These are phyloP conservation scores for Dothistroma septosporum DNA, from an alignment of 2,329 filamentous ascomycete species.

Conservation along the genomic window DNA sequence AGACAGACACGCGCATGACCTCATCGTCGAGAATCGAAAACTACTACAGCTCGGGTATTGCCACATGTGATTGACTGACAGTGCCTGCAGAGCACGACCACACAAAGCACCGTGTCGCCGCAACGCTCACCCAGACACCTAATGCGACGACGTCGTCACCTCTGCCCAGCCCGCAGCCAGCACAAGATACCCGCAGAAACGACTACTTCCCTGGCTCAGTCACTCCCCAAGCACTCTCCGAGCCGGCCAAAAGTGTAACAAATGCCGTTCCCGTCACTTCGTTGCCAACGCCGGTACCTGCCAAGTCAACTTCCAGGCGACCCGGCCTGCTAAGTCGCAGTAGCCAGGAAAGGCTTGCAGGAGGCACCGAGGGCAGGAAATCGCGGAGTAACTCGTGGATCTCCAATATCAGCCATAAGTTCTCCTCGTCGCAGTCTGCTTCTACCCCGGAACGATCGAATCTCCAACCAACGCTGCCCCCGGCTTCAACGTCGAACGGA, in stretches of 20 bases:
- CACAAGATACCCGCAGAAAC: slow-evolving; percentile 9
- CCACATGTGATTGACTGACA: neutral
- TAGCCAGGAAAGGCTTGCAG: slow-evolving; percentile 36
- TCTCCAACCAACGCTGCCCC: slow-evolving; percentile 7
- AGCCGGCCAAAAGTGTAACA: slow-evolving; percentile 23
- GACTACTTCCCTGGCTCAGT: slow-evolving; percentile 22
- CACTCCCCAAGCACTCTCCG: slow-evolving; percentile 20
- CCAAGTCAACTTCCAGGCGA: slow-evolving; percentile 28
- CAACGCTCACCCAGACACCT: neutral
- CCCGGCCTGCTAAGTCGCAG: slow-evolving; percentile 42
- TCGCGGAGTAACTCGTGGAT: slow-evolving; percentile 79
- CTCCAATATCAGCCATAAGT: slow-evolving; percentile 86
- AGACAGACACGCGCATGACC: slow-evolving; percentile 5
- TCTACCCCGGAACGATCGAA: slow-evolving; percentile 21
- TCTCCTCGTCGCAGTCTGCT: slow-evolving; percentile 53
- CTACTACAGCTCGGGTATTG: neutral
- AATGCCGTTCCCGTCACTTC: slow-evolving; percentile 21
- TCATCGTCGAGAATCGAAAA: neutral
- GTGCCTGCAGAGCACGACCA: slow-evolving; percentile 9
- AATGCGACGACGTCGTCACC: neutral
- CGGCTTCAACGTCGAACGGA: slow-evolving; percentile 49
- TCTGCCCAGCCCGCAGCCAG: slow-evolving; percentile 7
- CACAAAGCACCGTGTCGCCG: neutral
- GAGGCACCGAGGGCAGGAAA: slow-evolving; percentile 25
- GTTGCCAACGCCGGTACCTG: slow-evolving; percentile 10